Evolutionary conservation across 2,329 filamentous ascomycete species (phyloP).

Genomic region (Calonectria henricotiae): DNA sequence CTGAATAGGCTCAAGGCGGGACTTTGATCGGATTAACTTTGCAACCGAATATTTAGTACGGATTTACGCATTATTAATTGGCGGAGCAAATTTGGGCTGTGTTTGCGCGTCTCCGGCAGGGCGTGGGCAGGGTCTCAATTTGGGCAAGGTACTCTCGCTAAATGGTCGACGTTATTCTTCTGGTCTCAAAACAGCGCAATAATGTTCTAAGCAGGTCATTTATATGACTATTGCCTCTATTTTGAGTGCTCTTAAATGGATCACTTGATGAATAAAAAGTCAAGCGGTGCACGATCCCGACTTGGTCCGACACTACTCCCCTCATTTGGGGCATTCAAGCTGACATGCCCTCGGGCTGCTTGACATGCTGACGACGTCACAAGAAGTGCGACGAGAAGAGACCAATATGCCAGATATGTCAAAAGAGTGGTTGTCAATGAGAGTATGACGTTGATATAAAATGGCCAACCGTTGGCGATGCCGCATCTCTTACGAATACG

Average conservation of each 20-base stretch:
- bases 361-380: slow-evolving; percentile 34
- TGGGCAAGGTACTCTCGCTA: neutral
- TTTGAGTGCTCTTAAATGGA: neutral
- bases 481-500: neutral
- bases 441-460: slow-evolving; percentile 27
- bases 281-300: slow-evolving; percentile 2
- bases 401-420: slow-evolving; percentile 19
- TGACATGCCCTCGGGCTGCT: slow-evolving; percentile 32
- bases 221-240: neutral
- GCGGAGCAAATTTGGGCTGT: neutral
- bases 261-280: neutral
- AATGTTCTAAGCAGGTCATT: too few relatives aligned
- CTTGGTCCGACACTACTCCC: slow-evolving; percentile 11
- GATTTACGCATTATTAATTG: neutral
- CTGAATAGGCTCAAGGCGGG: neutral
- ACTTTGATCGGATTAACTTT: neutral
- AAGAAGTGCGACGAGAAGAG: slow-evolving; percentile 32
- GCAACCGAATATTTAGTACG: neutral
- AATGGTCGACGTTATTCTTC: too few relatives aligned
- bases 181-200: too few relatives aligned
- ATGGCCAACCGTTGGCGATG: slow-evolving; percentile 22
- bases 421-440: slow-evolving; percentile 27
- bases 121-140: neutral
- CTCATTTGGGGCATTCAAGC: neutral
- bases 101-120: neutral